phyloP scores from a whole-genome alignment of 768 basidiomycete genomes.

The Leccinum incarnatum region DNA sequence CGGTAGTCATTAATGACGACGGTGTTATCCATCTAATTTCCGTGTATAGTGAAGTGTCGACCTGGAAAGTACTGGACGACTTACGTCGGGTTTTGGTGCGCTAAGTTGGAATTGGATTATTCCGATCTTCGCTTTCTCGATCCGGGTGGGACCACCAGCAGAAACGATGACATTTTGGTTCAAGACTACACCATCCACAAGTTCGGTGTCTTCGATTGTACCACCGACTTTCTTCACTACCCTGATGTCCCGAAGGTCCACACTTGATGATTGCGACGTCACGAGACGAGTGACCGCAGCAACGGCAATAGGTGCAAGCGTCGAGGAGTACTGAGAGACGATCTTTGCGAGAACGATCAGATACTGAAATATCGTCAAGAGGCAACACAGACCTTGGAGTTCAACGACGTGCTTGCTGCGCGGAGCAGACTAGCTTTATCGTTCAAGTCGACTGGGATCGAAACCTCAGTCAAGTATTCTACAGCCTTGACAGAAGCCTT shows the following conservation, averaged over 20 bases:
- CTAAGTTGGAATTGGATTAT: slow-evolving; percentile 98
- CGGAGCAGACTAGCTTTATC: slow-evolving; percentile 84
- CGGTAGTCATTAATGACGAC: slow-evolving; percentile 99
- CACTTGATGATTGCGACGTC: slow-evolving; percentile 86
- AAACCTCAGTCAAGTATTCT: slow-evolving; percentile 90
- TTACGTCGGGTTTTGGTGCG: slow-evolving; percentile 95
- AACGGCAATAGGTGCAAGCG: slow-evolving; percentile 98
- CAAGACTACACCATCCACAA: slow-evolving; percentile 95
- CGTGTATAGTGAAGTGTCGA: not conserved
- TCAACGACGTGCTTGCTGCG: slow-evolving; percentile 92
- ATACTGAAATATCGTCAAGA: not conserved
- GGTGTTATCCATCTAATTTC: slow-evolving; percentile 94
- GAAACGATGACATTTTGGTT: slow-evolving; percentile 91
- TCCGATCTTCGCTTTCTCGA: slow-evolving; percentile 98
- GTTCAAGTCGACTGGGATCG: slow-evolving; percentile 85
- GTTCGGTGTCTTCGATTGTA: slow-evolving; percentile 97
- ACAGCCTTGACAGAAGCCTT: slow-evolving; percentile 91
- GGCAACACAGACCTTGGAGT: slow-evolving; percentile 73
- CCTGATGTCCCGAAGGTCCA: slow-evolving; percentile 94
- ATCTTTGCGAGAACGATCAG: slow-evolving; percentile 53
- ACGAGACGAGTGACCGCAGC: slow-evolving; percentile 89
- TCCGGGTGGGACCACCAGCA: slow-evolving; percentile 89
- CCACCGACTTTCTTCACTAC: slow-evolving; percentile 98
- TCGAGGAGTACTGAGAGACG: slow-evolving; percentile 98
- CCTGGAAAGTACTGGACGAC: slow-evolving; percentile 24